phyloP scores from a whole-genome alignment of 805 yeast species.

The Tetrapisispora fleetii region DNA sequence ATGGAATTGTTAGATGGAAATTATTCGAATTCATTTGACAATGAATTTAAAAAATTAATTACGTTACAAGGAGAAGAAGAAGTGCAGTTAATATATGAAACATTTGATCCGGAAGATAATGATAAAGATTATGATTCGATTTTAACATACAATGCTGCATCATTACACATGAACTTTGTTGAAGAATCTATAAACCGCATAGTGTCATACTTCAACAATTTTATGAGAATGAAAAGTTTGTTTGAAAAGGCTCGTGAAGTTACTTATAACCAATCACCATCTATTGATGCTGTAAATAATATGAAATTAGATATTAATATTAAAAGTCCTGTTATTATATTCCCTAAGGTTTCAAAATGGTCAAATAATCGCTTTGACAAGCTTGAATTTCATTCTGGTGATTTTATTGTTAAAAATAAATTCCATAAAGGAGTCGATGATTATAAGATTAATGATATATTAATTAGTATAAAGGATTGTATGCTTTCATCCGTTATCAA shows the following conservation, averaged over 20 bases:
- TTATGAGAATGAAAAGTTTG: conserved; percentile 77
- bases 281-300: conserved; percentile 39
- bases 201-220: conserved; percentile 55
- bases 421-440: conserved; percentile 32
- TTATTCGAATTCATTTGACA: conserved; percentile 49
- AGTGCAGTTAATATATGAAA: conserved; percentile 77
- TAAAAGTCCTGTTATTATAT: conserved; percentile 73
- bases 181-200: conserved; percentile 71
- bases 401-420: conserved; percentile 56
- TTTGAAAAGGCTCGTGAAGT: conserved; percentile 85
- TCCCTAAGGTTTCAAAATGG: conserved; percentile 50
- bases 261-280: conserved; percentile 73
- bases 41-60: conserved; percentile 53
- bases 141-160: conserved; percentile 45
- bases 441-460: conserved; percentile 42
- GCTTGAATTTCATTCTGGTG: conserved; percentile 71
- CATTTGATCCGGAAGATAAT: conserved; percentile 50
- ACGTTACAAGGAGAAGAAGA: conserved; percentile 67
- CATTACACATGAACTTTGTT: conserved; percentile 65
- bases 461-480: conserved; percentile 64
- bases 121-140: conserved; percentile 37
- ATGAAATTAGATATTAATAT: conserved; percentile 65
- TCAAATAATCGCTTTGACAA: conserved; percentile 41
- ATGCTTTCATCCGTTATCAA: conserved; percentile 54
- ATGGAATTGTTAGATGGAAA: conserved; percentile 61